These are phyloP conservation scores for Schizophyllum commune DNA, from an alignment of 1,284 basidiomycete genomes.

Conservation along the genomic window DNA sequence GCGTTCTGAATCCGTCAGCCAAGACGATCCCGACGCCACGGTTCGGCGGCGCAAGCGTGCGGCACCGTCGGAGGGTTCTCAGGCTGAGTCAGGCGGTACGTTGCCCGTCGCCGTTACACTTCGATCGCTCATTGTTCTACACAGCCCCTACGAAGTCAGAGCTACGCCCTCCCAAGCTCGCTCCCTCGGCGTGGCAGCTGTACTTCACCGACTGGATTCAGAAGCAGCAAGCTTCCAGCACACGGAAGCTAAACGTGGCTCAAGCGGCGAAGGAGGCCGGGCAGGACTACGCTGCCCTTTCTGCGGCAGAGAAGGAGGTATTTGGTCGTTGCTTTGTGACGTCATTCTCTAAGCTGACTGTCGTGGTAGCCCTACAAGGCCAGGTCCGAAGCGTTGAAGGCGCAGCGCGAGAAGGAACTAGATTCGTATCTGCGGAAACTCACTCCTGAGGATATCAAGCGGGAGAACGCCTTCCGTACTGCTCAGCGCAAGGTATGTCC, in stretches of 20 bases:
- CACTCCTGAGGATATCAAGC: conserved; percentile 91
- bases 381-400: conserved; percentile 79
- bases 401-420: conserved; percentile 75
- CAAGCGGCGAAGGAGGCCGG: conserved; percentile 95
- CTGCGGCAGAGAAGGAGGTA: conserved; percentile 77
- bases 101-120: background rate
- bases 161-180: conserved; percentile 85
- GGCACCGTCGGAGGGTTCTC: conserved; percentile 34
- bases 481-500: conserved; percentile 67
- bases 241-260: conserved; percentile 87
- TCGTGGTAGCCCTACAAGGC: conserved; percentile 66
- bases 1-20: conserved; percentile 55
- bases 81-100: conserved; percentile 10
- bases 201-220: conserved; percentile 96
- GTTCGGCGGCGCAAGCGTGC: conserved; percentile 56
- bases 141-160: conserved; percentile 55
- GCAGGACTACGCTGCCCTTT: conserved; percentile 79
- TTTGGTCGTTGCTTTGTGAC: conserved; percentile 22
- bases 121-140: conserved; percentile 9
- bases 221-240: conserved; percentile 74
- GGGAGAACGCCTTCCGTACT: conserved; percentile 86
- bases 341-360: conserved; percentile 19
- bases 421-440: conserved; percentile 83
- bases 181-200: conserved; percentile 93
- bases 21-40: conserved; percentile 64